Evolutionary conservation across 2,329 filamentous ascomycete genomes (phyloP).

Genomic region (Epichloe hybrida): DNA sequence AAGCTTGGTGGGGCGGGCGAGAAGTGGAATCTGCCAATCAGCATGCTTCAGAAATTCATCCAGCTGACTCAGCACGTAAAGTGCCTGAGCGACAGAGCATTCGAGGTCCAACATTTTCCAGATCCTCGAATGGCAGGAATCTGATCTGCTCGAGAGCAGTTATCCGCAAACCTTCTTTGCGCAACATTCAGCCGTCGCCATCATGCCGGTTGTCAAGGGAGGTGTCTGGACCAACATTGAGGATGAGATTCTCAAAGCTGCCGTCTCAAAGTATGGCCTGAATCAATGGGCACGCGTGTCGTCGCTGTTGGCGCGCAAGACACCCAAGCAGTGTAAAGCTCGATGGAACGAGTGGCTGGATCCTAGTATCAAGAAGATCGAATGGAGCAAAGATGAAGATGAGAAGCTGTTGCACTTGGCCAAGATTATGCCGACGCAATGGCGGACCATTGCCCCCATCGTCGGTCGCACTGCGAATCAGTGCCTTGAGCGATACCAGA

Average conservation of each 20-base stretch:
- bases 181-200: conserved; percentile 12
- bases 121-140: not conserved
- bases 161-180: not conserved
- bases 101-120: conserved; percentile 1
- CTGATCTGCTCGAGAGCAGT: not conserved
- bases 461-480: conserved; percentile 94
- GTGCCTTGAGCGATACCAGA: conserved; percentile 93
- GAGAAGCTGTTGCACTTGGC: conserved; percentile 93
- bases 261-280: conserved; percentile 85
- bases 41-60: not conserved
- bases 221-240: conserved; percentile 65
- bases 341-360: conserved; percentile 98
- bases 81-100: not conserved
- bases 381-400: conserved; percentile 98
- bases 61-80: conserved; percentile 2
- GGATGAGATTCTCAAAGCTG: conserved; percentile 95
- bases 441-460: conserved; percentile 94
- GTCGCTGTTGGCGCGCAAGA: conserved; percentile 91
- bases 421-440: conserved; percentile 98
- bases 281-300: conserved; percentile 99
- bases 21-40: not conserved
- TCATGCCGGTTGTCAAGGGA: conserved; percentile 61
- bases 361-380: conserved; percentile 93
- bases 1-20: too few species aligned
- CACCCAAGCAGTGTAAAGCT: conserved; percentile 97